A percentile compares a stretch with the other conserved stretches of the same genome.
Evolutionary conservation across 441 rosid genomes (phyloP).

Genomic region (Corymbia calophylla): DNA sequence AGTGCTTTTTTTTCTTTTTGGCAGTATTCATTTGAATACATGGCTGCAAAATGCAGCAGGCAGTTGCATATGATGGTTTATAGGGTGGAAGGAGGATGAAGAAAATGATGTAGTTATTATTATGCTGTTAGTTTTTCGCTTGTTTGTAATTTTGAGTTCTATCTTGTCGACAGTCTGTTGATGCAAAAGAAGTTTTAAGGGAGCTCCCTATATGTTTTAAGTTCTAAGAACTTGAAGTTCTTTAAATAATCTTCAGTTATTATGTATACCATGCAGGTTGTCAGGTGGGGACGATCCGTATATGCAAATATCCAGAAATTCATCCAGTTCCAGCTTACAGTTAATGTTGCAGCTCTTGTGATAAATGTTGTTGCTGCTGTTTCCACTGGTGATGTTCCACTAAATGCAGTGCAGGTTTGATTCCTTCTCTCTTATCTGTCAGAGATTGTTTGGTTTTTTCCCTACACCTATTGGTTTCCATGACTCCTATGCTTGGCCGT

Average conservation of each 20-base stretch:
- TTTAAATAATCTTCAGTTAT: background rate
- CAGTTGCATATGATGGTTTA: background rate
- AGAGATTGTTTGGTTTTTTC: background rate
- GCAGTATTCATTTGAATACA: background rate
- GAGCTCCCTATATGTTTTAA: background rate
- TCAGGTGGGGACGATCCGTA: conserved; percentile 97
- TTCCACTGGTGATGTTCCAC: conserved; percentile 92
- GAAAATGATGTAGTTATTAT: background rate
- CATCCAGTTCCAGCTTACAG: conserved; percentile 99
- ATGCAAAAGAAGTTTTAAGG: background rate
- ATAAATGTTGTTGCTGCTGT: conserved; percentile 94
- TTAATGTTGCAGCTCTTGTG: conserved; percentile 92
- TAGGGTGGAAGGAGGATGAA: background rate
- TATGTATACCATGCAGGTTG: conserved; percentile 48
- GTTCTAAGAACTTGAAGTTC: background rate
- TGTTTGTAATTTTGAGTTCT: background rate
- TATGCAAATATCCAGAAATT: conserved; percentile 99
- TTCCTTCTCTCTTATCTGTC: conserved; percentile 1
- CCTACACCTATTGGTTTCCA: background rate
- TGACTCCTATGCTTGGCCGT: background rate
- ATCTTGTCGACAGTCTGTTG: background rate
- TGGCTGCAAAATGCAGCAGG: background rate
- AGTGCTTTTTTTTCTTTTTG: background rate
- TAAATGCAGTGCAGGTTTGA: conserved; percentile 92
- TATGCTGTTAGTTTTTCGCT: background rate